Evolutionary conservation across 805 yeast species (phyloP), one percentile per base, ranked within the genome.

Genomic region (Blastobotrys parvus): DNA sequence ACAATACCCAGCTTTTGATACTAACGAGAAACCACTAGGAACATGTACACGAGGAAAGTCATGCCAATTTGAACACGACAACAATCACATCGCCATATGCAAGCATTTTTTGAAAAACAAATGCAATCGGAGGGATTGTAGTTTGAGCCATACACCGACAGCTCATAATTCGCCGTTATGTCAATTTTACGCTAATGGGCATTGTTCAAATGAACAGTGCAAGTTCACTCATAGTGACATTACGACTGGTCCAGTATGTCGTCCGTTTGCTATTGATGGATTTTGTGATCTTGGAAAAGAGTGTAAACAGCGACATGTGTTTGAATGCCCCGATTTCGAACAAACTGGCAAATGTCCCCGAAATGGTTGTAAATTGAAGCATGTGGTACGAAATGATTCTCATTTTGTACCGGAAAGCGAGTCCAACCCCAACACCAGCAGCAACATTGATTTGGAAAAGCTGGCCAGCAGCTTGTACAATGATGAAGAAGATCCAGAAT

Each of bases 241-340:
- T 31, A 59, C 50, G 21, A 52, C 58, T 36, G 69, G 65, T 22
- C 61, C 77, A 3, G 65, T 76, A 0, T 84, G 94, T 55, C 66
- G 85, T 18, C 77, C 73, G 22, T 85, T 84, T 64, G 72, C 89
- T 3, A 52, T 78, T 27, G 74, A 75, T 15, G 88, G 89, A 1
- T 82, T 74, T 63, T 85, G 94, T 59, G 72, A 65, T 23, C 59
- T 74, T 19, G 94, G 92, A 0, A 54, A 61, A 20, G 49, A 54
- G 23, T 84, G 94, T 55, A 67, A 71, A 4, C 70, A 72, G 37
- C 59, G 71, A 29, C 94, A 84, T 55, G 60, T 63, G 13, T 71
- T 67, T 50, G 74, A 75, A 45, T 84, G 94, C 61, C 90, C 94
- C 0, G 90, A 83, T 54, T 74, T 70, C 51, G 80, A 75, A 49